phyloP scores from a whole-genome alignment of 2,329 filamentous ascomycete species.

The Stemphylium beticola region DNA sequence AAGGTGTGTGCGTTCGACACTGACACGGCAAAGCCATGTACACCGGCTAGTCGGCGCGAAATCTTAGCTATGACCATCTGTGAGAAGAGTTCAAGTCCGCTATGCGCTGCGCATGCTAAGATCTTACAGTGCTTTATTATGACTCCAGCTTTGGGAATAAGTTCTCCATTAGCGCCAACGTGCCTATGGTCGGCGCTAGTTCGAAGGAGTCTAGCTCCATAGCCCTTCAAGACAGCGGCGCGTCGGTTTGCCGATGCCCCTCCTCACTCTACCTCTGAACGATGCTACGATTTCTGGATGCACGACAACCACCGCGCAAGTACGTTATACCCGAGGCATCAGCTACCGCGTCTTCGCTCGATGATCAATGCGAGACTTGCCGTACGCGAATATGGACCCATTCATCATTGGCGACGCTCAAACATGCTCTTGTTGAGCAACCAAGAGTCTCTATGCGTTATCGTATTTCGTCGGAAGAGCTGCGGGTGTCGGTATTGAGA shows the following conservation, averaged over 20 bases:
- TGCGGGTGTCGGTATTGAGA: constrained; percentile 6
- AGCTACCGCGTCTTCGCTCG: background rate
- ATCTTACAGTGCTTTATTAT: too few relatives aligned
- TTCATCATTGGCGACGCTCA: too few relatives aligned
- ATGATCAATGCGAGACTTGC: background rate
- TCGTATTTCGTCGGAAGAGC: constrained; percentile 1
- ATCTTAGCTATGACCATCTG: too few relatives aligned
- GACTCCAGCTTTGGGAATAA: too few relatives aligned
- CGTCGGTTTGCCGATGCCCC: background rate
- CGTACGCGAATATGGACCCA: background rate
- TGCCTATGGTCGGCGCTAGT: background rate
- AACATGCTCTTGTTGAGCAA: background rate
- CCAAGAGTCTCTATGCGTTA: background rate
- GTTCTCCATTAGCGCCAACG: too few relatives aligned
- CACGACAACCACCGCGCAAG: constrained; percentile 8
- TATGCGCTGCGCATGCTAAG: too few relatives aligned
- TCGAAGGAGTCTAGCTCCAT: background rate
- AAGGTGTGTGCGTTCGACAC: too few relatives aligned
- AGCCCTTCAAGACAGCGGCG: background rate
- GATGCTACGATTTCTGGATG: constrained; percentile 11
- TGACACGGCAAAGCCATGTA: too few relatives aligned
- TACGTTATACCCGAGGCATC: constrained; percentile 1
- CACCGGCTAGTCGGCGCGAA: too few relatives aligned
- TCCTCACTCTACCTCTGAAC: background rate
- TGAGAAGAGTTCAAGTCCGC: too few relatives aligned